Evolutionary conservation across 2,329 filamentous ascomycete species (phyloP).

Genomic region (Phialocephala subalpina): DNA sequence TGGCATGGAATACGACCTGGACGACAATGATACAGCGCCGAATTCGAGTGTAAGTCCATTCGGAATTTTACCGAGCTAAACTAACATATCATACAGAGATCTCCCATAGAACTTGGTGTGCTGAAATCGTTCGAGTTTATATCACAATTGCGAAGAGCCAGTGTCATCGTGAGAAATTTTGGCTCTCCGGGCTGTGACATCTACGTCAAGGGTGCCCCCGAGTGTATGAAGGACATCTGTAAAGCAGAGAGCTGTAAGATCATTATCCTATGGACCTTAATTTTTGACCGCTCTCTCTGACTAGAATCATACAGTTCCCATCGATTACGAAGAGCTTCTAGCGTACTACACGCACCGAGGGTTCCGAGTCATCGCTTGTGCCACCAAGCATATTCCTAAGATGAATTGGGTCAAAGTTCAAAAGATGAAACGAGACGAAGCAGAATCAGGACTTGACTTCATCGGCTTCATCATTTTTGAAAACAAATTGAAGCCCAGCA

Average conservation of each 20-base stretch:
- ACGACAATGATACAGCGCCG: constrained; percentile 52
- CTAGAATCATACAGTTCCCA: constrained; percentile 65
- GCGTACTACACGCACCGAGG: constrained; percentile 94
- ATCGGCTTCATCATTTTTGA: constrained; percentile 98
- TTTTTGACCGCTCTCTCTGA: constrained; percentile 22
- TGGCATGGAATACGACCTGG: constrained; percentile 63
- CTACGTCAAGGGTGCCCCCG: constrained; percentile 95
- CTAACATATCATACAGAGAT: constrained; percentile 42
- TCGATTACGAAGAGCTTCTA: constrained; percentile 88
- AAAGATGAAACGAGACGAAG: constrained; percentile 88
- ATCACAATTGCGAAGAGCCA: constrained; percentile 89
- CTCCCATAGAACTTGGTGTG: constrained; percentile 84
- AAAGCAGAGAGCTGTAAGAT: constrained; percentile 77
- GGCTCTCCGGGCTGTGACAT: constrained; percentile 84
- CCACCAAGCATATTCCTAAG: constrained; percentile 85
- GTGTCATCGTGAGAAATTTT: constrained; percentile 90
- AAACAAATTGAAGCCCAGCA: constrained; percentile 95
- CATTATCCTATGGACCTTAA: neutral
- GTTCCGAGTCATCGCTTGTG: constrained; percentile 95
- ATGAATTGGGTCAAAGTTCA: constrained; percentile 94
- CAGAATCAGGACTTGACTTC: constrained; percentile 85
- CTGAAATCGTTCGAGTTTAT: constrained; percentile 94
- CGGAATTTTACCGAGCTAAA: neutral
- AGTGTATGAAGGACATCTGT: constrained; percentile 96
- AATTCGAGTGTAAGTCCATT: constrained; percentile 36